phyloP scores from a whole-genome alignment of 768 basidiomycete genomes.

The Russula earlei region DNA sequence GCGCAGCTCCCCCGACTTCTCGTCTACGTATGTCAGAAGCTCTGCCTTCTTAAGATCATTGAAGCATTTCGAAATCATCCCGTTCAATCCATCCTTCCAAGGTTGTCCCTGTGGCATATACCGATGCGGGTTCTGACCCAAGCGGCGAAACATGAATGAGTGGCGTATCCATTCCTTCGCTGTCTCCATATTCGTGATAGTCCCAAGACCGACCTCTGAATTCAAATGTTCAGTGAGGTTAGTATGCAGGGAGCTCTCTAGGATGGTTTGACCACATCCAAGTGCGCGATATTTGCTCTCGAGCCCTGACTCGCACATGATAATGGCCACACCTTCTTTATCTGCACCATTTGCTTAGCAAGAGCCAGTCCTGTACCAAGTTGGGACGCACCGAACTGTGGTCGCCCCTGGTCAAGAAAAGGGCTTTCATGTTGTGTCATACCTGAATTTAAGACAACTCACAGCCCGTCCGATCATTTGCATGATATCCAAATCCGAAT shows the following conservation, averaged over 20 bases:
- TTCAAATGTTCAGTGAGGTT: constrained; percentile 89
- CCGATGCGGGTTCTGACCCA: constrained; percentile 72
- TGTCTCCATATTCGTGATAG: constrained; percentile 57
- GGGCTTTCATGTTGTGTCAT: neutral
- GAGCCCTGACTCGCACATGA: constrained; percentile 67
- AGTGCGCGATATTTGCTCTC: constrained; percentile 65
- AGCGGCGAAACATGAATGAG: constrained; percentile 81
- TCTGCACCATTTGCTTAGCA: constrained; percentile 35
- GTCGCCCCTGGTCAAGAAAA: constrained; percentile 52
- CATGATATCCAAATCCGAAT: constrained; percentile 86
- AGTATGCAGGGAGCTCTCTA: constrained; percentile 80
- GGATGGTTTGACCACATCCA: constrained; percentile 57
- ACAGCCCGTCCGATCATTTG: constrained; percentile 97
- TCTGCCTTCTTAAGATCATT: constrained; percentile 48
- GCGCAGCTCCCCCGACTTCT: constrained; percentile 33
- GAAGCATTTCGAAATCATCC: constrained; percentile 63
- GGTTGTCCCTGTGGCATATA: constrained; percentile 56
- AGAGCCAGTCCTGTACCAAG: neutral
- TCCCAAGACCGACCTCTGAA: constrained; percentile 82
- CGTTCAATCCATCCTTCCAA: constrained; percentile 65
- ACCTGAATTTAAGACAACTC: constrained; percentile 22
- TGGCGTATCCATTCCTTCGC: constrained; percentile 78
- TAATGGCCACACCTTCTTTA: constrained; percentile 73
- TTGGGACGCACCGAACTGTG: constrained; percentile 65
- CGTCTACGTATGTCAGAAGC: constrained; percentile 41